These are phyloP conservation scores for Tetrapisispora iriomotensis DNA, from an alignment of 805 yeast species.

Conservation along the genomic window DNA sequence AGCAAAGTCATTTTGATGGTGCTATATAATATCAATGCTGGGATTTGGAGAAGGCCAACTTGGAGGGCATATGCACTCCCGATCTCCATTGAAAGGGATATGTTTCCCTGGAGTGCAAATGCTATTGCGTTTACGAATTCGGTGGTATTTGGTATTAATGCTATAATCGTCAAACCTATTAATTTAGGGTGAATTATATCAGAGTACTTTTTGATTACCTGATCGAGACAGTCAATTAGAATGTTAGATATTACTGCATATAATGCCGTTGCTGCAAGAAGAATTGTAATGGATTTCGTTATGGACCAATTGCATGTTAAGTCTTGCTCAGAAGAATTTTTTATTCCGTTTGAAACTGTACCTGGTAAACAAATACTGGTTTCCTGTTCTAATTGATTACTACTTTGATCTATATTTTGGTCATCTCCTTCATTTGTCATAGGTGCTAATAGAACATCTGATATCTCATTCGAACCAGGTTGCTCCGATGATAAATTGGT, in stretches of 20 bases:
- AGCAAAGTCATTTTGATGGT: conserved; percentile 37
- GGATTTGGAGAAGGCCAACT: conserved; percentile 88
- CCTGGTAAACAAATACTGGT: no score
- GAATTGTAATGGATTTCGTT: conserved; percentile 66
- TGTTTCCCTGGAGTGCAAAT: conserved; percentile 91
- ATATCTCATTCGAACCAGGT: background rate
- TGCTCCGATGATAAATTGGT: conserved; percentile 42
- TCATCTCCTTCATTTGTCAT: conserved; percentile 59
- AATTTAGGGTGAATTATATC: conserved; percentile 68
- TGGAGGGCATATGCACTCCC: conserved; percentile 96
- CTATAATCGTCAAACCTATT: conserved; percentile 87
- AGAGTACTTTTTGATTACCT: conserved; percentile 66
- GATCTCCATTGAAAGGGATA: conserved; percentile 93
- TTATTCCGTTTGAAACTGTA: no score
- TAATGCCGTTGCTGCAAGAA: conserved; percentile 71
- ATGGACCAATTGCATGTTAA: conserved; percentile 87
- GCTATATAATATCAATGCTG: conserved; percentile 75
- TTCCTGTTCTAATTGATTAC: background rate
- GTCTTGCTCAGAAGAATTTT: background rate
- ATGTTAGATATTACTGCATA: conserved; percentile 94
- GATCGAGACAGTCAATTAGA: conserved; percentile 86
- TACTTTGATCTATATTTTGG: no score
- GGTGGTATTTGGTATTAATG: conserved; percentile 92
- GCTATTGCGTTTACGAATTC: conserved; percentile 95
- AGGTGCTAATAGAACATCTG: conserved; percentile 2